Evolutionary conservation across 163 green algal genomes (phyloP), one percentile per base, ranked within the genome.

Genomic region (Coccomyxa subellipsoidea): DNA sequence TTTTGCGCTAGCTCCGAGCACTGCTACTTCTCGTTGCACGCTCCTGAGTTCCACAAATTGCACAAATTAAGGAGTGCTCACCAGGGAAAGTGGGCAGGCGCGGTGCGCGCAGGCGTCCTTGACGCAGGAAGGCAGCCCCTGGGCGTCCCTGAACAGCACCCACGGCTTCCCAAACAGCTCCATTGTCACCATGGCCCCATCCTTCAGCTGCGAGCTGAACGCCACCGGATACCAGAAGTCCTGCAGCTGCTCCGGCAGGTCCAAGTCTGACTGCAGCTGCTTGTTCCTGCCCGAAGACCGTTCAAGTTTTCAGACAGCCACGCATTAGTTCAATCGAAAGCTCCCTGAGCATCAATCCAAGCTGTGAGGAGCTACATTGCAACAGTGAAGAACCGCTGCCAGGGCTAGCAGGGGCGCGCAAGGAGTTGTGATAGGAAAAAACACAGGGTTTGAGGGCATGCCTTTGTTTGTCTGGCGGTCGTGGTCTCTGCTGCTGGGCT

Each of bases 101-200:
- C 96, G 84, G 91, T 99, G 96, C 6, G 96, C 95, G 84, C 96
- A 99, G 83, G 96, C 88, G 83, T 99, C 96, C 59, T 36, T 85
- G 7, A 99, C 85, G 90, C 96, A 99, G 27, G 89, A 86, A 0
- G 91, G 83, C 34, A 87, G 54, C 12, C 96, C 95, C 1, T 92
- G 80, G 59, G 87, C 84, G 81, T 96, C 93, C 18, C 94, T 88
- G 89, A 99, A 99, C 80, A 99, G 82, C 36, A 99, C 95, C 96
- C 96, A 99, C 0, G 94, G 88, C 88, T 98, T 91, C 38, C 90
- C 90, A 87, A 98, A 98, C 39, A 98, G 89, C 70, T 98, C 94
- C 81, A 99, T 93, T 21, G 95, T 92, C 10, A 98, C 80, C 84
- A 97, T 82, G 27, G 79, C 89, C 77, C 95, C 88, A 36, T 88